Percentiles rank a stretch among this genome's conserved stretches.
Conservation (phyloP, 148 eudicot genomes). For the Dysphania ambrosioides region DNA sequence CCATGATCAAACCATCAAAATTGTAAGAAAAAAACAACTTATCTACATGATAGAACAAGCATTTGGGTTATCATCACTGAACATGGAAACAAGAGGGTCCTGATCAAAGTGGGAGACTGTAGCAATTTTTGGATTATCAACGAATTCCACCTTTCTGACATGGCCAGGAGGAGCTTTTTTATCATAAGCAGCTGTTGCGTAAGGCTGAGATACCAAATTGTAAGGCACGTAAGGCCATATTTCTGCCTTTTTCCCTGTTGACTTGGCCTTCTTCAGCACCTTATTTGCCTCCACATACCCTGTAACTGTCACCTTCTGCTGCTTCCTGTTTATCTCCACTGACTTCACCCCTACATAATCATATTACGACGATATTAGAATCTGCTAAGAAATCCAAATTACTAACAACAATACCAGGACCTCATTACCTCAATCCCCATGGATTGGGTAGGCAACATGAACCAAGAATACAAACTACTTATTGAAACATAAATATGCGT, state of each 20-base stretch:
- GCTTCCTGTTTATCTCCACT: slow-evolving; percentile 78
- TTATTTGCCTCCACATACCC: slow-evolving; percentile 71
- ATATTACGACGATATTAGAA: neutral
- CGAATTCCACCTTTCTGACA: slow-evolving; percentile 59
- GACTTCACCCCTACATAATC: slow-evolving; percentile 60
- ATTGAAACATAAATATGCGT: neutral
- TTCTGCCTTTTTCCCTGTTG: slow-evolving; percentile 84
- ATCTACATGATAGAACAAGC: slow-evolving; percentile 68
- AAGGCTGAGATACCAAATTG: slow-evolving; percentile 75
- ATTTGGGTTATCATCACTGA: slow-evolving; percentile 83
- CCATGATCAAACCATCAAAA: neutral
- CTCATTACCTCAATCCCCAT: neutral
- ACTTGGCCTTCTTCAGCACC: slow-evolving; percentile 62
- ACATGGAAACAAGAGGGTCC: slow-evolving; percentile 59
- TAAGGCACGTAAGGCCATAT: slow-evolving; percentile 96
- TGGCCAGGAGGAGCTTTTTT: slow-evolving; percentile 86
- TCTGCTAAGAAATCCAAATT: neutral
- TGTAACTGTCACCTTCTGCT: slow-evolving; percentile 69
- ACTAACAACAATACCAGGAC: neutral
- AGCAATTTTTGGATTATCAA: slow-evolving; percentile 12
- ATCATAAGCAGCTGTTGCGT: slow-evolving; percentile 55
- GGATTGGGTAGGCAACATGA: no score
- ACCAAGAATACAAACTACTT: neutral
- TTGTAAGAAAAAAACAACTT: neutral
- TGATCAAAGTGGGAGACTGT: slow-evolving; percentile 39